Percentiles rank a stretch among this genome's conserved stretches.
Evolutionary conservation across 176 grass and related monocot species (phyloP).

Genomic region (Triticum timopheevii): DNA sequence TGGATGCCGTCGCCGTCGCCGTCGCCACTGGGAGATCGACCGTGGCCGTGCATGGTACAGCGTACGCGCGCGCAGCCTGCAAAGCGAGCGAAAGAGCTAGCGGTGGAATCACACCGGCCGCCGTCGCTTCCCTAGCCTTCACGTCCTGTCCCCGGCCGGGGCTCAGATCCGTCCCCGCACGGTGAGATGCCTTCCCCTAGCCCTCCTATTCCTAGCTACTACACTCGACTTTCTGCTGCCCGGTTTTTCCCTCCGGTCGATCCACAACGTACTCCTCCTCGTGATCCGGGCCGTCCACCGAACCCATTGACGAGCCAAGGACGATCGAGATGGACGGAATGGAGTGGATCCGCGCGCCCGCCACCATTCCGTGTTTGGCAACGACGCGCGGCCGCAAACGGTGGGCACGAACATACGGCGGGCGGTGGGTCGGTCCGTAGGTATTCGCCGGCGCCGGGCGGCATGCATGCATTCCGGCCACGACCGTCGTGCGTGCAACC

Average conservation of each 20-base stretch:
- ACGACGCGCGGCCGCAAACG: background rate
- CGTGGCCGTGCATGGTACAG: too few relatives aligned
- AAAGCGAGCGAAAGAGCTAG: too few relatives aligned
- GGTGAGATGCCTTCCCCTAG: too few relatives aligned
- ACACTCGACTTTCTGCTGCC: background rate
- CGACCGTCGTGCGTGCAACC: too few relatives aligned
- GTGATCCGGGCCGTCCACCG: background rate
- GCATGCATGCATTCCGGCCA: background rate
- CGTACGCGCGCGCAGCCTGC: background rate
- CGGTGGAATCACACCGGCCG: background rate
- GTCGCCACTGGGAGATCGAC: background rate
- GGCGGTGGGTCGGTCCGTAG: background rate
- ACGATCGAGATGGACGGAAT: background rate
- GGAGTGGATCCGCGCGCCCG: background rate
- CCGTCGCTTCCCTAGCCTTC: conserved; percentile 6
- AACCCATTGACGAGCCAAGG: background rate
- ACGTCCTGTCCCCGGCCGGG: background rate
- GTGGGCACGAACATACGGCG: background rate
- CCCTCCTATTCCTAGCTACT: background rate
- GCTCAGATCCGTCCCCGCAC: background rate
- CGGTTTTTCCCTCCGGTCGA: too few relatives aligned
- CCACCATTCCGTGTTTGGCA: background rate
- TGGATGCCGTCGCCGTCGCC: background rate
- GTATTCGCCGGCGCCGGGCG: background rate
- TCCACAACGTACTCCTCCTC: background rate